These are phyloP conservation scores for Talaromyces borbonicus DNA, from an alignment of 495 filamentous ascomycete genomes.

Conservation along the genomic window DNA sequence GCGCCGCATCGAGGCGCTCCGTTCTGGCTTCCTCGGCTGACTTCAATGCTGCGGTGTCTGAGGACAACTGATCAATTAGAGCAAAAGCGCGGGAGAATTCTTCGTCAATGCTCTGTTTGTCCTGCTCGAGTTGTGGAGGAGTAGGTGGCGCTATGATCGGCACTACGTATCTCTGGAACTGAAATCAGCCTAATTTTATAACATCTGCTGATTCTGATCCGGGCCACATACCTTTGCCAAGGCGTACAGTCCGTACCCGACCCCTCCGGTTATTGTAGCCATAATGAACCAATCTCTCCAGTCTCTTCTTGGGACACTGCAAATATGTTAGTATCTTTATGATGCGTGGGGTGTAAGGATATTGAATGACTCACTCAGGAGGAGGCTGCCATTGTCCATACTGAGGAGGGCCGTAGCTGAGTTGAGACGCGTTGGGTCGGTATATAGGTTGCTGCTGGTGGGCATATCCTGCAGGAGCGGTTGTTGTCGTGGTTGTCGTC, in stretches of 20 bases:
- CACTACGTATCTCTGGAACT: constrained; percentile 66
- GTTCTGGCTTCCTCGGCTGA: constrained; percentile 74
- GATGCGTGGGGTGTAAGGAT: background rate
- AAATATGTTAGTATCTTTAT: background rate
- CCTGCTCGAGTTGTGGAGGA: constrained; percentile 80
- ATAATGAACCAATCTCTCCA: constrained; percentile 99
- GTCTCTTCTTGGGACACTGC: constrained; percentile 61
- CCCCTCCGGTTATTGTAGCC: constrained; percentile 81
- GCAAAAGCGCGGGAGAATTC: constrained; percentile 86
- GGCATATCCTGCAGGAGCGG: constrained; percentile 34
- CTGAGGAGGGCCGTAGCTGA: constrained; percentile 57
- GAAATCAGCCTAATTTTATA: constrained; percentile 9
- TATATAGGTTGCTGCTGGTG: constrained; percentile 42
- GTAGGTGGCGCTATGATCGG: constrained; percentile 91
- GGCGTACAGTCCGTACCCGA: constrained; percentile 78
- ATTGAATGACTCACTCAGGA: constrained; percentile 37
- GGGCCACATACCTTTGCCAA: constrained; percentile 64
- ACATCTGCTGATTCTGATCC: background rate
- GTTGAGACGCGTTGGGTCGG: constrained; percentile 43
- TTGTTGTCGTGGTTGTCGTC: constrained; percentile 29
- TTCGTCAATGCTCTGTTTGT: constrained; percentile 85
- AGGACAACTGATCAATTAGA: constrained; percentile 80
- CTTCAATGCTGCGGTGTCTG: constrained; percentile 83
- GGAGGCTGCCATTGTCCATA: constrained; percentile 67
- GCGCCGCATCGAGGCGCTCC: constrained; percentile 69